Conservation (phyloP, 1,284 basidiomycete species). For the Leucoagaricus sp. region DNA sequence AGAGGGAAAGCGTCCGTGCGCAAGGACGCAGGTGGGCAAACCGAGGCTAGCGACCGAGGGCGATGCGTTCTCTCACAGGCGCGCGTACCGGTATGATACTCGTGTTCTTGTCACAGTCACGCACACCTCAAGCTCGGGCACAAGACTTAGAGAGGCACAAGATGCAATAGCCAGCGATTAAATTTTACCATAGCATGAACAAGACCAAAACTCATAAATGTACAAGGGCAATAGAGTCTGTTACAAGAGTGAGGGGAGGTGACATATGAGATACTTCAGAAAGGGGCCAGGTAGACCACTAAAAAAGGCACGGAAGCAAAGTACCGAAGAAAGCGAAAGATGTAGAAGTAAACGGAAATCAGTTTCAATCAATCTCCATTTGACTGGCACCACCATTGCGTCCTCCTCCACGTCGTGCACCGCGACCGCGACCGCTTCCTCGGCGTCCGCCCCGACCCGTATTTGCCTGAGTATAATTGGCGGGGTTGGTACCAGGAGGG, state of each 20-base stretch:
- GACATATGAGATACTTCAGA: not conserved
- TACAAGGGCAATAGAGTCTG: constrained; percentile 3
- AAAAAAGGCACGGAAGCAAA: constrained; percentile 3
- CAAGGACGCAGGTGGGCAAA: constrained; percentile 3
- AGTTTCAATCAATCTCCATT: constrained; percentile 41
- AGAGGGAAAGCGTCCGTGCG: not conserved
- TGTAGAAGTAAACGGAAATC: constrained; percentile 2
- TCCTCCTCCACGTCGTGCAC: constrained; percentile 35
- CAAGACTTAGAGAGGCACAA: not conserved
- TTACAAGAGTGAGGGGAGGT: constrained; percentile 7
- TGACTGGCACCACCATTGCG: constrained; percentile 33
- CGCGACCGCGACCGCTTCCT: constrained; percentile 34
- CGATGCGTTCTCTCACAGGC: not conserved
- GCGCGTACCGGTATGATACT: not conserved
- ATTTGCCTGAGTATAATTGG: constrained; percentile 47
- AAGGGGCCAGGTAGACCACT: constrained; percentile 13
- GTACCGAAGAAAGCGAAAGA: constrained; percentile 7
- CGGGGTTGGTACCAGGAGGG: constrained; percentile 62
- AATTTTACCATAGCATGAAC: not conserved
- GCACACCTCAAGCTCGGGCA: not conserved
- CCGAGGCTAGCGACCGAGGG: not conserved
- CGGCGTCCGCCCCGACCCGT: constrained; percentile 41
- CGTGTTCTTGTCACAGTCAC: constrained; percentile 5
- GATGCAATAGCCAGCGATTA: not conserved
- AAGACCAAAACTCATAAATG: not conserved